Evolutionary conservation across 208 protist species (phyloP).

Genomic region (Acanthamoeba royreba): DNA sequence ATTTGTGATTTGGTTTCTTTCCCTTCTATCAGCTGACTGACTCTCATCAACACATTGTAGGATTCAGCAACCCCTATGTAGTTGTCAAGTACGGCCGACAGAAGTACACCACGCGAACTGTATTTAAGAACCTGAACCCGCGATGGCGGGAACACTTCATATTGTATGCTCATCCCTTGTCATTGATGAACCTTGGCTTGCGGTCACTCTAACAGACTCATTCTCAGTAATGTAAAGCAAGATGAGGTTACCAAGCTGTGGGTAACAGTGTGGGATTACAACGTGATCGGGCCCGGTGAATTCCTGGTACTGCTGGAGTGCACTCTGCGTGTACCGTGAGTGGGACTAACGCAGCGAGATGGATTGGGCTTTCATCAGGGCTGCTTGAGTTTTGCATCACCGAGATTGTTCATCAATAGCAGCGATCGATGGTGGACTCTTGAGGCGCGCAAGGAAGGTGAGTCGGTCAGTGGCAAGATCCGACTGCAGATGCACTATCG

Average conservation of each 20-base stretch:
- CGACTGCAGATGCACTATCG: neutral
- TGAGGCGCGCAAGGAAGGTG: neutral
- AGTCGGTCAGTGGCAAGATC: neutral
- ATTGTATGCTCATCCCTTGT: neutral
- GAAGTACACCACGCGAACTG: constrained; percentile 17
- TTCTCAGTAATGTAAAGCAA: constrained; percentile 11
- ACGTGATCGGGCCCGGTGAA: constrained; percentile 1
- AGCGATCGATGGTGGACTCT: constrained; percentile 41
- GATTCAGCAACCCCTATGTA: constrained; percentile 36
- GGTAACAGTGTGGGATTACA: constrained; percentile 35
- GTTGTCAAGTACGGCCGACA: constrained; percentile 20
- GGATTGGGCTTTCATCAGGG: no score
- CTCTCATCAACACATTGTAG: neutral
- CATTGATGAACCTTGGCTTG: neutral
- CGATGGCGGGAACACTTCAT: neutral
- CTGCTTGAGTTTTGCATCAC: neutral
- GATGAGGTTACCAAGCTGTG: neutral
- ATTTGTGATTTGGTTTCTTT: neutral
- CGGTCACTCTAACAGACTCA: neutral
- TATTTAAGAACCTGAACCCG: constrained; percentile 44
- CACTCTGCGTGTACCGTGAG: no score
- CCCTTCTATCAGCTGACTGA: neutral
- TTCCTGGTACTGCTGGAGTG: neutral
- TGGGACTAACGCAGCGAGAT: no score
- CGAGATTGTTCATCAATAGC: constrained; percentile 20